Evolutionary conservation across 176 grass and related monocot species (phyloP).

Genomic region (Zoysia pacifica): DNA sequence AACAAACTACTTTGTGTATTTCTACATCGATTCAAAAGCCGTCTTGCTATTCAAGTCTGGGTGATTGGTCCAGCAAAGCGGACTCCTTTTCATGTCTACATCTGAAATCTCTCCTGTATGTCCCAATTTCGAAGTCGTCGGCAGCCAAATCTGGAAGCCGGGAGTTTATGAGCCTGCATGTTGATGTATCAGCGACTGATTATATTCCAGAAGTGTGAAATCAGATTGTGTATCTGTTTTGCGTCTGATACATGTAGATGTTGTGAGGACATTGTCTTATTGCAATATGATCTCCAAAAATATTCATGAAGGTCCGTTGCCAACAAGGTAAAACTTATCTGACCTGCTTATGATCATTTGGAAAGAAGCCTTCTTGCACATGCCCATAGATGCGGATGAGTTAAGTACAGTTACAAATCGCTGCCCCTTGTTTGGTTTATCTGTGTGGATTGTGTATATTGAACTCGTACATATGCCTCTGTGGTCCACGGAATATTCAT

Average conservation of each 20-base stretch:
- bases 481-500: background rate
- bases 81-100: background rate
- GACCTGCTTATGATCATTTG: background rate
- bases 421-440: background rate
- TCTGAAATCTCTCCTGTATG: background rate
- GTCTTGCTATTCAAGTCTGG: slow-evolving; percentile 86
- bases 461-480: background rate
- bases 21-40: slow-evolving; percentile 84
- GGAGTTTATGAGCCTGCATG: slow-evolving; percentile 27
- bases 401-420: background rate
- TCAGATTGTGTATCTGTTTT: slow-evolving; percentile 41
- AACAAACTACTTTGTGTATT: slow-evolving; percentile 83
- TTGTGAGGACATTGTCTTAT: slow-evolving; percentile 42
- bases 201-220: slow-evolving; percentile 20
- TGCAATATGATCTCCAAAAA: slow-evolving; percentile 47
- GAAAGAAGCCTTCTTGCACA: background rate
- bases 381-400: background rate
- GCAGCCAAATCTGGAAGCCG: slow-evolving; percentile 35
- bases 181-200: slow-evolving; percentile 19
- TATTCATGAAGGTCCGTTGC: background rate
- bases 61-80: slow-evolving; percentile 30
- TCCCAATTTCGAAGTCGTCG: background rate
- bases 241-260: slow-evolving; percentile 39
- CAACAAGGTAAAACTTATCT: background rate
- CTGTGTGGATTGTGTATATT: background rate